Evolutionary conservation across 768 basidiomycete genomes (phyloP).

Genomic region (Pleurotus tuoliensis): DNA sequence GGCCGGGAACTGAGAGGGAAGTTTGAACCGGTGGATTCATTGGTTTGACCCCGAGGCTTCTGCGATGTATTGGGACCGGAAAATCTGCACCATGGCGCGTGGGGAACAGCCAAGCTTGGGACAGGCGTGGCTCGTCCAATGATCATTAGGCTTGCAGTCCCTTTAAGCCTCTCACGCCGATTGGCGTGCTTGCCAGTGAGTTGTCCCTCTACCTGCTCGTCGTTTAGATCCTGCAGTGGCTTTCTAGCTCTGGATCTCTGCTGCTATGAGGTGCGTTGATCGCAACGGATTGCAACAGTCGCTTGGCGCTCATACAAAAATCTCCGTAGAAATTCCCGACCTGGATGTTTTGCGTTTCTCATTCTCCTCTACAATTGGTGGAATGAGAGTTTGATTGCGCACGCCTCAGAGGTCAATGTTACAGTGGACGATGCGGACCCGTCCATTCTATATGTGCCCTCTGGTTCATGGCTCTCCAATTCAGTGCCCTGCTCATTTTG

Average conservation of each 20-base stretch:
- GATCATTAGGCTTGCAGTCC: neutral
- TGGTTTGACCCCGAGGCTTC: slow-evolving; percentile 6
- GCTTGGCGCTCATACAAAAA: too few relatives aligned
- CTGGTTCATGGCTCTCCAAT: slow-evolving; percentile 31
- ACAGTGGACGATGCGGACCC: slow-evolving; percentile 36
- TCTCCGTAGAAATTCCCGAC: slow-evolving; percentile 6
- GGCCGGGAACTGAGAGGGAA: slow-evolving; percentile 5
- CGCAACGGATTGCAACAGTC: neutral
- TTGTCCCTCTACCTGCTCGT: slow-evolving; percentile 5
- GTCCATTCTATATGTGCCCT: slow-evolving; percentile 33
- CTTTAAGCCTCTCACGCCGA: slow-evolving; percentile 9
- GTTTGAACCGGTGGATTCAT: neutral
- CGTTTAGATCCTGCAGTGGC: slow-evolving; percentile 2
- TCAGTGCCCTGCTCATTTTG: slow-evolving; percentile 25
- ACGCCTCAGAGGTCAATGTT: slow-evolving; percentile 23
- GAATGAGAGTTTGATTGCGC: slow-evolving; percentile 13
- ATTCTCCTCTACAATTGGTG: slow-evolving; percentile 9
- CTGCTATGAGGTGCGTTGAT: slow-evolving; percentile 7
- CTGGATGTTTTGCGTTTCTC: slow-evolving; percentile 4
- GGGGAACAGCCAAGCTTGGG: neutral
- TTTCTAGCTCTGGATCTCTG: neutral
- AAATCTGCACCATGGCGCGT: slow-evolving; percentile 6
- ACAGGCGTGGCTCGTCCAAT: neutral
- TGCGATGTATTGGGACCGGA: slow-evolving; percentile 8
- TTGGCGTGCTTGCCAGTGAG: neutral